Percentiles rank a stretch among this genome's conserved stretches.
These are phyloP conservation scores for Sclerospora graminicola DNA, from an alignment of 352 stramenopile species.

Conservation along the genomic window DNA sequence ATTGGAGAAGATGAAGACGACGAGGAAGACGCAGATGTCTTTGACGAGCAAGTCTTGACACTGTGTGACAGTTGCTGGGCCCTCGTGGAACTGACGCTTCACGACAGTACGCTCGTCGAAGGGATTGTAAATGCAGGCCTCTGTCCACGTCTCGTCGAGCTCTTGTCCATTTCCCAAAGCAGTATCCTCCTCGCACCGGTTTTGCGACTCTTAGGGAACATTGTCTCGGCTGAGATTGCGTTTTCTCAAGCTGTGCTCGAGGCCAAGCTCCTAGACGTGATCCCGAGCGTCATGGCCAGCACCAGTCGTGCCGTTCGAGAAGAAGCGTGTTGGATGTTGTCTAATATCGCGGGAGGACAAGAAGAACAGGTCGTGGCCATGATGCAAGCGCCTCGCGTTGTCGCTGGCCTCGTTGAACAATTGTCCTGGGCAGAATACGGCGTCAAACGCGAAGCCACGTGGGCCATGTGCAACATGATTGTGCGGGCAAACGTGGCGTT, in stretches of 20 bases:
- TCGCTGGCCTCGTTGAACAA: conserved; percentile 61
- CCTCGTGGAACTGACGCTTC: conserved; percentile 73
- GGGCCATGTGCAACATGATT: conserved; percentile 83
- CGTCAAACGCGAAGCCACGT: conserved; percentile 77
- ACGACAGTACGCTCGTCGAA: conserved; percentile 50
- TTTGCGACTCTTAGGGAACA: conserved; percentile 69
- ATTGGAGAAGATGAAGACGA: conserved; percentile 74
- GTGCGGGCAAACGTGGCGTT: conserved; percentile 52
- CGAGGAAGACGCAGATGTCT: conserved; percentile 54
- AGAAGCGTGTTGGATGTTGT: conserved; percentile 83
- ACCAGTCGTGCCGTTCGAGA: conserved; percentile 71
- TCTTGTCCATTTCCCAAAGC: conserved; percentile 77
- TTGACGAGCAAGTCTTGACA: conserved; percentile 81
- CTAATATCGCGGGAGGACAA: conserved; percentile 72
- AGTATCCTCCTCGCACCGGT: conserved; percentile 76
- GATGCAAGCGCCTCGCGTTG: conserved; percentile 58
- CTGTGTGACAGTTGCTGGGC: conserved; percentile 81
- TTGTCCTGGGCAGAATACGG: conserved; percentile 83
- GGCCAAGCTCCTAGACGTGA: conserved; percentile 66
- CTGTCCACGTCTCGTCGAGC: conserved; percentile 63
- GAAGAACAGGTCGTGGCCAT: conserved; percentile 65
- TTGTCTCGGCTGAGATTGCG: conserved; percentile 67
- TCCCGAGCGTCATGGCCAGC: conserved; percentile 73
- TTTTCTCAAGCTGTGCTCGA: conserved; percentile 74
- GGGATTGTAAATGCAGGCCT: conserved; percentile 52